Conservation (phyloP, 345 rosid species). For the Triadica sebifera region DNA sequence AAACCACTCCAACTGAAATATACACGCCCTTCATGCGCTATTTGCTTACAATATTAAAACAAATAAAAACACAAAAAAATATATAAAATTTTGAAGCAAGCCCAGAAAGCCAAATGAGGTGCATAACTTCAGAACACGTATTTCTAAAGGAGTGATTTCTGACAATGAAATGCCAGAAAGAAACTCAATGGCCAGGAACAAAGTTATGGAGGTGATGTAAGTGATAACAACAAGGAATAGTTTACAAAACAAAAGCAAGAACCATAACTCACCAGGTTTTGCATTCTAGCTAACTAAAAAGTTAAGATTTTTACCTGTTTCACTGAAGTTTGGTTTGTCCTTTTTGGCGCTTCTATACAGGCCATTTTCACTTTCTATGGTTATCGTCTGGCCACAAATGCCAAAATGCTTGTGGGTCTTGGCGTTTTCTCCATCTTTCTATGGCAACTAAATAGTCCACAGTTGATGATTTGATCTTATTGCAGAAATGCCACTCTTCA, state of each 20-base stretch:
- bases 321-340: not conserved
- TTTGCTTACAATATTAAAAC: not conserved
- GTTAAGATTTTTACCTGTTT: not conserved
- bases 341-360: no score
- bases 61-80: not conserved
- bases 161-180: not conserved
- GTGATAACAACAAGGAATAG: no score
- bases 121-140: not conserved
- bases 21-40: constrained; percentile 7
- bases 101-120: not conserved
- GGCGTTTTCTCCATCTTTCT: not conserved
- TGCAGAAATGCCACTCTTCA: no score
- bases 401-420: not conserved
- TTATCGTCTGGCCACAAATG: not conserved
- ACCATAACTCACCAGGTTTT: not conserved
- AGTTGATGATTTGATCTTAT: not conserved
- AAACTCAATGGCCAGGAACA: not conserved
- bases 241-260: not conserved
- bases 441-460: not conserved
- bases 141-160: not conserved
- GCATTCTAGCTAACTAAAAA: not conserved
- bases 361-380: not conserved
- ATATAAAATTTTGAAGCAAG: not conserved
- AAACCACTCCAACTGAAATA: constrained; percentile 11
- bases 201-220: no score